These are phyloP conservation scores for Lactarius akahatsu DNA, from an alignment of 768 basidiomycete species.

Conservation along the genomic window DNA sequence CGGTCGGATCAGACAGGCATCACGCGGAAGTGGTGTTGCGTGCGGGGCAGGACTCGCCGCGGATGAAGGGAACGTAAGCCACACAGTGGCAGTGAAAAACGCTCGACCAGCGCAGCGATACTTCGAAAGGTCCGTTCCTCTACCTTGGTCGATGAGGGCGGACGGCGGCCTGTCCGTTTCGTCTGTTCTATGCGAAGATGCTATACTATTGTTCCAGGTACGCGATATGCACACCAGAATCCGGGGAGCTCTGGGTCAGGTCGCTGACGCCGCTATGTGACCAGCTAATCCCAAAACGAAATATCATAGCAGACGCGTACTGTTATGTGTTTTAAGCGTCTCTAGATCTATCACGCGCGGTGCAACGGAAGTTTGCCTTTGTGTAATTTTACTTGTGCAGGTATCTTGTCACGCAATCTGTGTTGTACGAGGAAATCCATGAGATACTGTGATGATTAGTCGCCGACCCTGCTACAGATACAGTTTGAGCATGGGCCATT, in stretches of 20 bases:
- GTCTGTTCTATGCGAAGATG: background rate
- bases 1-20: background rate
- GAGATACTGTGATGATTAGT: no score
- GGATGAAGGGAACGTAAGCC: background rate
- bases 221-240: no score
- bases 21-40: background rate
- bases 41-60: background rate
- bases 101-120: background rate
- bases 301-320: background rate
- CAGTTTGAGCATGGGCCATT: background rate
- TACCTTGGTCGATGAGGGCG: background rate
- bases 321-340: constrained; percentile 5
- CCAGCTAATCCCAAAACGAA: background rate
- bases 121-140: constrained; percentile 1
- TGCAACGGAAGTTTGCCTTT: background rate
- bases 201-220: constrained; percentile 2
- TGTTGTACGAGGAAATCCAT: background rate
- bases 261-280: background rate
- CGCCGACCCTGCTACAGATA: background rate
- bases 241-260: background rate
- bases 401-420: background rate
- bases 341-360: background rate
- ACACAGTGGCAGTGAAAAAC: background rate
- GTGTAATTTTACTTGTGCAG: background rate
- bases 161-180: background rate